Base-by-base conservation (phyloP, 805 yeast genomes). In the Komagataella pastoris region DNA sequence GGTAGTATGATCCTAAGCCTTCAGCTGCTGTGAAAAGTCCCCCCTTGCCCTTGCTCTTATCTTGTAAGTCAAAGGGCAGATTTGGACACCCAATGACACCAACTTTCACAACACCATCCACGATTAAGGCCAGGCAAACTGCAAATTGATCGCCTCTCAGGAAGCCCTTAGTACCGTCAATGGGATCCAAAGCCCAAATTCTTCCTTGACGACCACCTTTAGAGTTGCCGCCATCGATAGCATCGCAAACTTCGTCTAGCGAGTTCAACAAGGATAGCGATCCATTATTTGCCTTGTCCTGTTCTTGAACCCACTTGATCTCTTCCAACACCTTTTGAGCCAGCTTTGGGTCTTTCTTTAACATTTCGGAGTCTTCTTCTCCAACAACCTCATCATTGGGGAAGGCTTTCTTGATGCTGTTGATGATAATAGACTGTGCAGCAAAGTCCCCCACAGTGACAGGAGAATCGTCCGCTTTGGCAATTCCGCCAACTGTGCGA, bases 11-110 rank as follows among this genome's bases (percentile, higher is more conserved):
- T 0, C 96, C 96, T 36, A 72, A 66, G 4, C 82, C 84, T 51
- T 71, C 71, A 23, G 83, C 74, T 8, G 95, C 89, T 24, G 85
- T 76, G 65, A 80, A 88, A 40, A 87, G 65, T 0, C 90, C 90
- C n/a, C 96, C 96, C 49, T 65, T 71, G 65, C 78, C 58, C 54
- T 65, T 66, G 48, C 66, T 64, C 48, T 72, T 63, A 47, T 63
- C 58, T 17, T 65, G 55, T 23, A 79, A 66, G 47, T 70, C 74
- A 48, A 73, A 79, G 2, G 84, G 81, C 53, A 95, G 71, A 64
- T 93, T 93, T 36, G 99, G 99, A 66, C 98, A 91, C 1, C 98
- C 99, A 65, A 93, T 87, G 23, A 87, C 95, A 50, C 99, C 99
- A 49, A 93, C 74, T 54, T 84, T 81, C 1, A 88, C 95, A 49